phyloP scores from a whole-genome alignment of 2,329 filamentous ascomycete genomes.

The Phyllosticta citriasiana region DNA sequence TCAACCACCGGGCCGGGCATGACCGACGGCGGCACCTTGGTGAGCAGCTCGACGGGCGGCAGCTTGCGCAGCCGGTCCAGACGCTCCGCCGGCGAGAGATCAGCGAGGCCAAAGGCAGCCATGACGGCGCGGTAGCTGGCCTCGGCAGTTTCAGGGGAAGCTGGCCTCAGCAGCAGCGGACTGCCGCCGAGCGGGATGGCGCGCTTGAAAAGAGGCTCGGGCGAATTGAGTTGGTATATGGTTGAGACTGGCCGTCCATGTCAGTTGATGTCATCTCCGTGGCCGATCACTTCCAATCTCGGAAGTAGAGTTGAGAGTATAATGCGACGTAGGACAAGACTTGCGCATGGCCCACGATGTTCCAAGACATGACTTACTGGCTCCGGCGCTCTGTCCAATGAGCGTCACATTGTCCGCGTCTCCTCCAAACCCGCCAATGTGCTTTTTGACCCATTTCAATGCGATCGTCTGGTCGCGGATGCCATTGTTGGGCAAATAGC shows the following conservation, averaged over 20 bases:
- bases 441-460: conserved; percentile 26
- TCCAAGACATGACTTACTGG: conserved; percentile 22
- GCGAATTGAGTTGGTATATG: conserved; percentile 20
- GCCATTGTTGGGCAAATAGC: conserved; percentile 27
- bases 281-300: background rate
- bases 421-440: conserved; percentile 30
- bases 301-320: background rate
- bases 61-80: conserved; percentile 32
- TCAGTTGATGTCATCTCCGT: conserved; percentile 21
- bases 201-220: conserved; percentile 32
- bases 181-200: conserved; percentile 19
- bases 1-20: conserved; percentile 24
- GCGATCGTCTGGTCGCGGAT: conserved; percentile 27
- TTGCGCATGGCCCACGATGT: background rate
- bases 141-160: conserved; percentile 32
- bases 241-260: conserved; percentile 13
- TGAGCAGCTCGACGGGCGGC: conserved; percentile 32
- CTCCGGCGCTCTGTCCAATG: conserved; percentile 41
- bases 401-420: conserved; percentile 28
- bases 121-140: conserved; percentile 32
- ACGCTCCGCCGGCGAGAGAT: conserved; percentile 29
- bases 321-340: background rate
- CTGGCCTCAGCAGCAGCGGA: conserved; percentile 31
- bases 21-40: conserved; percentile 28
- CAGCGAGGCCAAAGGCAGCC: conserved; percentile 30